Evolutionary conservation across 306 rosid species (phyloP).

Genomic region (Inga laurina): DNA sequence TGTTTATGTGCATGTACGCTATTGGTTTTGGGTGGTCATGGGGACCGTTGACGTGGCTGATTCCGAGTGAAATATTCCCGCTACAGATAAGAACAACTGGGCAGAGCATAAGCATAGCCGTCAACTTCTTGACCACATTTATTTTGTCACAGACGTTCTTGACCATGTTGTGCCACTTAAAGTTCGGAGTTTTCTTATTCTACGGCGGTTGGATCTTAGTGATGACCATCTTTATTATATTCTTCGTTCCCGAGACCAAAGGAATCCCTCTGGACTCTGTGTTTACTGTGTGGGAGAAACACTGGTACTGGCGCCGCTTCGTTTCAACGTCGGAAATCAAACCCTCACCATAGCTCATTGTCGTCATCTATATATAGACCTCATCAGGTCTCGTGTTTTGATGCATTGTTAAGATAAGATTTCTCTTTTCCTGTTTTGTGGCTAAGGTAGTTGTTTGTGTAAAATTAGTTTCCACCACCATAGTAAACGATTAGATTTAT

Average conservation of each 20-base stretch:
- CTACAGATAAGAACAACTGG: constrained; percentile 61
- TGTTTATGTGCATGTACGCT: constrained; percentile 50
- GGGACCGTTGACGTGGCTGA: constrained; percentile 74
- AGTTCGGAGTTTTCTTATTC: constrained; percentile 68
- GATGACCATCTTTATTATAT: constrained; percentile 57
- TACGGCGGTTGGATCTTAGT: constrained; percentile 55
- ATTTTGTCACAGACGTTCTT: constrained; percentile 66
- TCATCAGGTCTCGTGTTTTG: background rate
- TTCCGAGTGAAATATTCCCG: constrained; percentile 82
- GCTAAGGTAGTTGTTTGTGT: background rate
- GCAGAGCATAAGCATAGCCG: constrained; percentile 57
- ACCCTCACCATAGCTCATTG: background rate
- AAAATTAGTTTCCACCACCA: too few species aligned
- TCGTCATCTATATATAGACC: background rate
- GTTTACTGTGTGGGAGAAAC: constrained; percentile 59
- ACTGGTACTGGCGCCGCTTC: constrained; percentile 72
- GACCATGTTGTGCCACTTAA: constrained; percentile 70
- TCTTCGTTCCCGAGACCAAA: constrained; percentile 78
- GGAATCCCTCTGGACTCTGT: constrained; percentile 65
- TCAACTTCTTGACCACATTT: constrained; percentile 47
- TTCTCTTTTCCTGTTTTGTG: background rate
- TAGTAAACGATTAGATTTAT: background rate
- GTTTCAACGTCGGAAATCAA: constrained; percentile 8
- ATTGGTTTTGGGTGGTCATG: constrained; percentile 92
- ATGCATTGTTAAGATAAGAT: background rate